These are phyloP conservation scores for Clitoria ternatea DNA, from an alignment of 306 rosid species.

Conservation along the genomic window DNA sequence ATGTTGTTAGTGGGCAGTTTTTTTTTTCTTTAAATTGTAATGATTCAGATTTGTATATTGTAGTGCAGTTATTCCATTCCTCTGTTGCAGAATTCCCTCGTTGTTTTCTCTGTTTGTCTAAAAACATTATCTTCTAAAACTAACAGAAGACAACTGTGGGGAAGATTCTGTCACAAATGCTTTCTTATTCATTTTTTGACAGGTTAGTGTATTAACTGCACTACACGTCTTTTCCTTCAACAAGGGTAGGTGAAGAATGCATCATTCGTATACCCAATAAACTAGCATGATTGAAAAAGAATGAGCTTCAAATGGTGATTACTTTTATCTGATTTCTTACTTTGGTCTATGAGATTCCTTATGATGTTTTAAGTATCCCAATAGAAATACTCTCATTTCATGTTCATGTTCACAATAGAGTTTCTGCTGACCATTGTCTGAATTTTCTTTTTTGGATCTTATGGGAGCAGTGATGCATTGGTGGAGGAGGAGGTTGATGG, in stretches of 20 bases:
- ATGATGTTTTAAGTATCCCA: neutral
- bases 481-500: slow-evolving; percentile 60
- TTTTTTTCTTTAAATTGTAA: no score
- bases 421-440: slow-evolving; percentile 24
- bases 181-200: slow-evolving; percentile 63
- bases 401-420: neutral
- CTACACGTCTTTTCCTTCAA: neutral
- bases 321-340: neutral
- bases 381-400: neutral
- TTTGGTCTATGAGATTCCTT: slow-evolving; percentile 7
- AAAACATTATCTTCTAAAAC: no score
- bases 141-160: slow-evolving; percentile 91
- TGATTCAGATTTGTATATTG: no score
- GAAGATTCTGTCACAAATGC: slow-evolving; percentile 57
- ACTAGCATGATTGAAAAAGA: neutral
- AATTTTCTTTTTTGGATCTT: slow-evolving; percentile 7
- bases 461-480: slow-evolving; percentile 58
- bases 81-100: no score
- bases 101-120: no score
- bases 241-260: neutral
- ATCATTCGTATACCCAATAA: neutral
- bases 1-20: no score
- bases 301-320: slow-evolving; percentile 10
- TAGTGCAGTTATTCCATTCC: no score
- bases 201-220: slow-evolving; percentile 38